Conservation (phyloP, 345 rosid genomes). For the Durio zibethinus region DNA sequence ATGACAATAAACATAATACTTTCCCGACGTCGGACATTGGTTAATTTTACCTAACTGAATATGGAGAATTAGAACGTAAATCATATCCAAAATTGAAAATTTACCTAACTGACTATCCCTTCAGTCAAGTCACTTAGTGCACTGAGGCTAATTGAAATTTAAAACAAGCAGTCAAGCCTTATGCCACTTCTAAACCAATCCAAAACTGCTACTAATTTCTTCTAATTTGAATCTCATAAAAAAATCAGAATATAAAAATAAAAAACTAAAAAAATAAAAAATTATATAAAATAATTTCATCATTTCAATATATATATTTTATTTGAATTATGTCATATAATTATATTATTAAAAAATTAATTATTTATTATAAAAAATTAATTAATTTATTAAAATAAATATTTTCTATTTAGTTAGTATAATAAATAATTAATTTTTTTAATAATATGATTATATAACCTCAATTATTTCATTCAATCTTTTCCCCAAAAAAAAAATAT, state of each 20-base stretch:
- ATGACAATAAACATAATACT: background rate
- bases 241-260: background rate
- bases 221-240: background rate
- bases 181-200: background rate
- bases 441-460: too few relatives aligned
- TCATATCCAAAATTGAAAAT: background rate
- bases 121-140: background rate
- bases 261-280: background rate
- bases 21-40: background rate
- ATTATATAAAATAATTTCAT: too few relatives aligned
- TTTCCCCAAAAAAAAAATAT: background rate
- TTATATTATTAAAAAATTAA: too few relatives aligned
- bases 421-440: too few relatives aligned
- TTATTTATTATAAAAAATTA: too few relatives aligned
- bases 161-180: background rate
- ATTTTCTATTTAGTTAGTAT: too few relatives aligned
- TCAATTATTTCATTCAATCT: too few relatives aligned
- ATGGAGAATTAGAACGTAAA: background rate
- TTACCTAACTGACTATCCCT: background rate
- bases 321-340: too few relatives aligned
- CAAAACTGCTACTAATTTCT: background rate
- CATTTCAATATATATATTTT: too few relatives aligned
- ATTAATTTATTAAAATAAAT: too few relatives aligned
- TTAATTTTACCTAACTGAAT: background rate
- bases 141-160: too few relatives aligned